Evolutionary conservation across 1,284 basidiomycete species (phyloP).

Genomic region (Retiboletus flavoniger): DNA sequence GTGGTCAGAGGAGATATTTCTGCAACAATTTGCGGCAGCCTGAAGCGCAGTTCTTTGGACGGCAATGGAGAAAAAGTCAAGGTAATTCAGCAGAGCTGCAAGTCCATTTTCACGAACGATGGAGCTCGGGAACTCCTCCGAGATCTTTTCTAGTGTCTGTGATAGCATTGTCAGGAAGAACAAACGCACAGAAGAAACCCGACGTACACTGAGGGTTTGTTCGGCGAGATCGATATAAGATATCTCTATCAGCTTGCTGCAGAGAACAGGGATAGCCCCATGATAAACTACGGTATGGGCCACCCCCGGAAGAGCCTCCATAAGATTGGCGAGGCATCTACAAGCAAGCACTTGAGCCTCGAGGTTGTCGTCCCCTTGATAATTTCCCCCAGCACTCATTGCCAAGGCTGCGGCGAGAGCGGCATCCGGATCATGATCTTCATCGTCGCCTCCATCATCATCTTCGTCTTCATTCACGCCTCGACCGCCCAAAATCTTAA

Average conservation of each 20-base stretch:
- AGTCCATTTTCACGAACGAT: constrained; percentile 94
- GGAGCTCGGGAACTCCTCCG: constrained; percentile 90
- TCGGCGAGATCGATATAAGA: constrained; percentile 96
- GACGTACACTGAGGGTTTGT: constrained; percentile 89
- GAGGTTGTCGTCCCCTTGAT: constrained; percentile 80
- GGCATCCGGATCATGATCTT: constrained; percentile 76
- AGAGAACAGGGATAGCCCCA: constrained; percentile 91
- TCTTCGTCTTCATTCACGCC: constrained; percentile 71
- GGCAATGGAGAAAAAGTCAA: constrained; percentile 96
- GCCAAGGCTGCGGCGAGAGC: constrained; percentile 82
- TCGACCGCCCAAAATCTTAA: constrained; percentile 87
- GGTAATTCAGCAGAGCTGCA: constrained; percentile 85
- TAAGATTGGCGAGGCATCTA: constrained; percentile 91
- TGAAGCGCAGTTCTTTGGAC: constrained; percentile 96
- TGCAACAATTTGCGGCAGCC: constrained; percentile 93
- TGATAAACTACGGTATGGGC: constrained; percentile 94
- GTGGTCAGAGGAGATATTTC: constrained; percentile 83
- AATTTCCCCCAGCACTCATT: constrained; percentile 64
- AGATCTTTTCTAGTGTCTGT: constrained; percentile 95
- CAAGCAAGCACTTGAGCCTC: constrained; percentile 93
- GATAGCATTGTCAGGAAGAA: constrained; percentile 24
- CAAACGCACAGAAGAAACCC: constrained; percentile 7
- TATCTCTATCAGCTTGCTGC: constrained; percentile 93
- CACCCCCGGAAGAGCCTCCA: constrained; percentile 94
- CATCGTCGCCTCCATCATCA: constrained; percentile 55